A percentile compares a stretch with the other conserved stretches of the same genome.
These are phyloP conservation scores for Teunomyces aglyptinius DNA, from an alignment of 805 yeast genomes.

Conservation along the genomic window DNA sequence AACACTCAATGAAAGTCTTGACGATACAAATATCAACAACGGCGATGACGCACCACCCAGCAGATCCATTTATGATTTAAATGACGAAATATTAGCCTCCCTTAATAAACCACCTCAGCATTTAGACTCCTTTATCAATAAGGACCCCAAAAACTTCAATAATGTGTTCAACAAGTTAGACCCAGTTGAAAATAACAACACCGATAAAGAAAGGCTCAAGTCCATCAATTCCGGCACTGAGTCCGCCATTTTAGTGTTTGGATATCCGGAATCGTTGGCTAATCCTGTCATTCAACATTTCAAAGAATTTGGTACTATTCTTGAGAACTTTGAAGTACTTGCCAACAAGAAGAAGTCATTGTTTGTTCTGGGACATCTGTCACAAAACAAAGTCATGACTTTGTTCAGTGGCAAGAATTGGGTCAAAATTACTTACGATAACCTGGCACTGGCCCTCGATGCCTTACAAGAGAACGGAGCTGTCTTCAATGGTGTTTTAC, in stretches of 20 bases:
- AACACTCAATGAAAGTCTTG: slow-evolving; percentile 29
- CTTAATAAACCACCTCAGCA: slow-evolving; percentile 34
- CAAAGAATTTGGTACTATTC: slow-evolving; percentile 71
- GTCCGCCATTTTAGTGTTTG: slow-evolving; percentile 78
- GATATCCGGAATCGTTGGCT: slow-evolving; percentile 79
- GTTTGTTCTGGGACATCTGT: slow-evolving; percentile 1
- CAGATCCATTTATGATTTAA: slow-evolving; percentile 49
- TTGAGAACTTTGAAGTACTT: slow-evolving; percentile 64
- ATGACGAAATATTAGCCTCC: slow-evolving; percentile 40
- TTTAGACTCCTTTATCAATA: slow-evolving; percentile 41
- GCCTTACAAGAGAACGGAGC: slow-evolving; percentile 84
- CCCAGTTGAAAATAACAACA: slow-evolving; percentile 9
- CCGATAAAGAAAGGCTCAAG: slow-evolving; percentile 12
- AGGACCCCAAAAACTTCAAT: slow-evolving; percentile 45
- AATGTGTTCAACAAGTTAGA: slow-evolving; percentile 44
- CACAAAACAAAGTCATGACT: slow-evolving; percentile 42
- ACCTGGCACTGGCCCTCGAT: slow-evolving; percentile 69
- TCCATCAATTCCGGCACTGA: slow-evolving; percentile 34
- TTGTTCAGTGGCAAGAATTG: slow-evolving; percentile 84
- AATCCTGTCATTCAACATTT: slow-evolving; percentile 68
- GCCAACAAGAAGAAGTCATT: slow-evolving; percentile 10
- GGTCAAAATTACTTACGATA: slow-evolving; percentile 86
- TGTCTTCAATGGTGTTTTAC: slow-evolving; percentile 61
- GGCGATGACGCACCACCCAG: slow-evolving; percentile 50
- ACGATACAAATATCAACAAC: slow-evolving; percentile 21